These are phyloP conservation scores for Lolium multiflorum DNA, from an alignment of 176 grass and related monocot genomes.

Conservation along the genomic window DNA sequence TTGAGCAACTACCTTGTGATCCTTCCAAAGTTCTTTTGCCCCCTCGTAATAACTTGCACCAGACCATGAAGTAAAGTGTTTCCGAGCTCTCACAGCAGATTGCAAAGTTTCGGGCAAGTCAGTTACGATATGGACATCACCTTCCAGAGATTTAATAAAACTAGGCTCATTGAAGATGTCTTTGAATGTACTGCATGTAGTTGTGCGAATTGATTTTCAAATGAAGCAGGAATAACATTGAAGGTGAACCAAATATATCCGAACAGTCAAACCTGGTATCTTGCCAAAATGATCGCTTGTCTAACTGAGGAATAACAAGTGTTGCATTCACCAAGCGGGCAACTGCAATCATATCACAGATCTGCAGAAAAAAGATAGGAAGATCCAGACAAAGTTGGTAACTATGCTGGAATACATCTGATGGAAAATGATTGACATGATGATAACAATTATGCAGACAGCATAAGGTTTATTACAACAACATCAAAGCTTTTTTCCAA, in stretches of 20 bases:
- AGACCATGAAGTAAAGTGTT: conserved; percentile 96
- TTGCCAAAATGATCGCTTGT: conserved; percentile 97
- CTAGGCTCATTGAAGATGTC: conserved; percentile 85
- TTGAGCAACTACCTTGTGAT: conserved; percentile 74
- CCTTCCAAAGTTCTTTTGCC: conserved; percentile 74
- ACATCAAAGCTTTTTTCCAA: too few relatives aligned
- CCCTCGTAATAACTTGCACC: conserved; percentile 83
- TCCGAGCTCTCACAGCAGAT: conserved; percentile 74
- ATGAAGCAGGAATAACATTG: conserved; percentile 3
- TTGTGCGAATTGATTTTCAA: conserved; percentile 25
- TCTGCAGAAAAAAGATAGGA: conserved; percentile 57
- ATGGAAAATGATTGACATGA: conserved; percentile 16
- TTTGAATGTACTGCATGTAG: conserved; percentile 67
- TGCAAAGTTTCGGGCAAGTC: conserved; percentile 80
- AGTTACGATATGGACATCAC: conserved; percentile 68
- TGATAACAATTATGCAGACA: not conserved
- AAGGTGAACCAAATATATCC: conserved; percentile 1
- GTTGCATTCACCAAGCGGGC: conserved; percentile 92
- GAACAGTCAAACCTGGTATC: conserved; percentile 71
- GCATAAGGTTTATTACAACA: not conserved
- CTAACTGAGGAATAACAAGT: conserved; percentile 91
- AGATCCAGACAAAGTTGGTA: conserved; percentile 9
- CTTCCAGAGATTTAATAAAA: conserved; percentile 85
- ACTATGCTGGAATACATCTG: not conserved
- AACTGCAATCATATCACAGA: conserved; percentile 96